Percentiles rank a stretch among this genome's conserved stretches.
Conservation (phyloP, 257 asterid species). For the Ligustrum vulgare region DNA sequence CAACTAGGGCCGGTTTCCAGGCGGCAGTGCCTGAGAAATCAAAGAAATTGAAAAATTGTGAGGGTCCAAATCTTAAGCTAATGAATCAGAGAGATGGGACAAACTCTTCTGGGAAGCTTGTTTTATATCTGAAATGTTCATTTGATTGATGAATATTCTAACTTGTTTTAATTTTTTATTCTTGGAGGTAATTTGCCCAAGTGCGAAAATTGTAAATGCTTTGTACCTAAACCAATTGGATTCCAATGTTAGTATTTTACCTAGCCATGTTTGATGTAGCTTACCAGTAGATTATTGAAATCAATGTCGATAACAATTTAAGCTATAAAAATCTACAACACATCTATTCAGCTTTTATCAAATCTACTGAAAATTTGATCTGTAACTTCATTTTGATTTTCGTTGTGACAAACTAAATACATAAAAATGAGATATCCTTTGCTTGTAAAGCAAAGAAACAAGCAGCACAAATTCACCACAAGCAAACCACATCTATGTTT, state of each 20-base stretch:
- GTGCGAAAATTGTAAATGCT: no score
- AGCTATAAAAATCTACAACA: no score
- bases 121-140: constrained; percentile 10
- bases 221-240: no score
- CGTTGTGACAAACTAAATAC: constrained; percentile 17
- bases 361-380: no score
- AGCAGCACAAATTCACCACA: constrained; percentile 39
- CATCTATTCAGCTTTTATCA: no score
- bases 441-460: constrained; percentile 43
- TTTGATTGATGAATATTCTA: neutral
- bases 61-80: neutral
- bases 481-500: constrained; percentile 32
- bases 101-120: constrained; percentile 28
- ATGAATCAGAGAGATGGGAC: constrained; percentile 20
- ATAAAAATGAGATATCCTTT: constrained; percentile 27
- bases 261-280: no score
- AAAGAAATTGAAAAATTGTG: constrained; percentile 10
- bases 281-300: no score
- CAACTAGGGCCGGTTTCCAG: neutral
- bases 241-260: no score
- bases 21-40: neutral
- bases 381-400: constrained; percentile 7
- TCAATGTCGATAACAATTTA: no score
- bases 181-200: no score
- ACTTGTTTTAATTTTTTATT: no score